These are phyloP conservation scores for Asterella californica DNA, from an alignment of 225 moss, liverwort and hornwort species.

Conservation along the genomic window DNA sequence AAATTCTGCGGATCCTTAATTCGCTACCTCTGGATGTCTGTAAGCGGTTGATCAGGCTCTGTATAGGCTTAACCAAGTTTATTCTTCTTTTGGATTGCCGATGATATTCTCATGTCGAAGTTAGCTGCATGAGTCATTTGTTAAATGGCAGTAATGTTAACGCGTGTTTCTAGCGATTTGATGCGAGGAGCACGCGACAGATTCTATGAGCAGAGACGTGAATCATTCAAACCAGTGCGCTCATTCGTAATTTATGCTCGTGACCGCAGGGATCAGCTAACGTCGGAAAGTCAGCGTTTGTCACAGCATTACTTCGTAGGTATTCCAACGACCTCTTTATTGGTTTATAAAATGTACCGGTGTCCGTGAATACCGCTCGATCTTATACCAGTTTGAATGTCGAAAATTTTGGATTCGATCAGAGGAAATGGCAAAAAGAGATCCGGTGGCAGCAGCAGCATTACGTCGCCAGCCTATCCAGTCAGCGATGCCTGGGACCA, in stretches of 20 bases:
- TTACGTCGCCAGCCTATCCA: conserved; percentile 84
- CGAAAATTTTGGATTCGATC: conserved; percentile 2
- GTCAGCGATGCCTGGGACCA: conserved; percentile 99
- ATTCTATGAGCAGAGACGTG: too few species aligned
- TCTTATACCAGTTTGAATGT: neutral
- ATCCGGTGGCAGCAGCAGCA: conserved; percentile 72
- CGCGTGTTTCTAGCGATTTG: neutral
- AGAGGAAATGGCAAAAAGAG: conserved; percentile 87
- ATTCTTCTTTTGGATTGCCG: neutral
- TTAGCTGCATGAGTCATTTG: neutral
- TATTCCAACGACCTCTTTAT: neutral
- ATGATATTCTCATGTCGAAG: neutral
- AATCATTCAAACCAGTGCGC: neutral
- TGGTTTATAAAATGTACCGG: neutral
- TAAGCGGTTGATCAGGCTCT: neutral
- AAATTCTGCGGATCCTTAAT: too few species aligned
- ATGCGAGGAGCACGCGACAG: too few species aligned
- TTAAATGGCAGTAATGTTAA: too few species aligned
- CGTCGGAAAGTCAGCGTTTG: conserved; percentile 96
- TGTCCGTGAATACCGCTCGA: neutral
- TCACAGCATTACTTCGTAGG: conserved; percentile 88
- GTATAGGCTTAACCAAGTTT: neutral
- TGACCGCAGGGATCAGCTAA: conserved; percentile 88
- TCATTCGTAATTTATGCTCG: neutral
- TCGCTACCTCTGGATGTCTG: too few species aligned